Base-by-base conservation (phyloP, 306 rosid genomes). In the Acacia crassicarpa region DNA sequence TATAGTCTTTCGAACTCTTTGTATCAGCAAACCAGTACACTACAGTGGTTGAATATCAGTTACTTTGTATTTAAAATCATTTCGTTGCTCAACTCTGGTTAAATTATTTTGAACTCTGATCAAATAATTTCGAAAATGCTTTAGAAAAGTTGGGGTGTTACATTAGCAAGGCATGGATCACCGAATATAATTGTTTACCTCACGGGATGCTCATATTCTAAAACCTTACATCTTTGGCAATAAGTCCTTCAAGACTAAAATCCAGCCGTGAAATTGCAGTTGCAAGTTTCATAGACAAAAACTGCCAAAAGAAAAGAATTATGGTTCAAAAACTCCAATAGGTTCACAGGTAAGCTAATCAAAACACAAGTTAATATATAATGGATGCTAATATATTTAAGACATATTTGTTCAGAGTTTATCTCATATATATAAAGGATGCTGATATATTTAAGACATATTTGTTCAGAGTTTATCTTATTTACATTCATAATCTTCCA, bases 221-320 rank as follows among this genome's bases (percentile, higher is more conserved):
- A 65, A 40, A 59, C 49, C 90, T 91, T 89, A 91, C 99, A 79
- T 95, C 97, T 85, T 92, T 95, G 44, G 93, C 81, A 30, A 89
- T 86, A 56, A 91, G 91, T 66, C 95, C 92, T 78, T 93, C 98
- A 6, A 91, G 61, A 86, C 91, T 92, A 74, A 93, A 90, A 87
- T 95, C 98, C 49, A 92, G 91, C 67, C 90, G 80, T 0, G 98
- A 98, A 92, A 89, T 93, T 49, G 93, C 98, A 0, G 99, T 91
- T 38, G 99, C 97, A 72, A 95, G 98, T 85, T 95, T 95, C 99
- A 95, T 95, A 13, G 99, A 95, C 86, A 95, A 89, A 85, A 95
- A 95, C 99, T 95, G 88, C 85, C 80, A 38, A 56, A 23, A 56
- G 15, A 54, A 53, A 63, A 61, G 6, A 48, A 35, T 20, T 33